Conservation (phyloP, 345 rosid species). For the Corchorus olitorius region DNA sequence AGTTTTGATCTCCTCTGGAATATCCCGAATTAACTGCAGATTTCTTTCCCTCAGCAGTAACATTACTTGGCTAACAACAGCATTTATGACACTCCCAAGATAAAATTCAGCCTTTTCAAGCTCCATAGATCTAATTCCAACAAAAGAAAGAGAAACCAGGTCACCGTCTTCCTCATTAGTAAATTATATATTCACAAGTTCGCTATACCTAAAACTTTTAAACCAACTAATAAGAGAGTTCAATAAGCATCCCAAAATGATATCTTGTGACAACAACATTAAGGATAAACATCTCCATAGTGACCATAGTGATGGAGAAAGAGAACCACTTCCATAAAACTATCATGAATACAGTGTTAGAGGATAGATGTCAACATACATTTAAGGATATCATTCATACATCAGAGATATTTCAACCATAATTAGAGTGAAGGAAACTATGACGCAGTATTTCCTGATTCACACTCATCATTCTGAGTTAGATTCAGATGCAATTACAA, state of each 20-base stretch:
- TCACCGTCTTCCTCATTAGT: conserved; percentile 24
- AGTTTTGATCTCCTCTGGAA: conserved; percentile 86
- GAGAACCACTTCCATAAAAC: neutral
- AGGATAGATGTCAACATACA: neutral
- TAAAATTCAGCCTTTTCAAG: conserved; percentile 75
- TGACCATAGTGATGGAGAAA: neutral
- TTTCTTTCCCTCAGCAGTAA: conserved; percentile 70
- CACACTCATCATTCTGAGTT: neutral
- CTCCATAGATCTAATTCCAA: conserved; percentile 64
- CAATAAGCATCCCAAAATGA: no score
- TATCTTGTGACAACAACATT: no score
- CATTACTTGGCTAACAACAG: conserved; percentile 97
- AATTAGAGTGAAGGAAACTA: neutral
- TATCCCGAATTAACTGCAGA: conserved; percentile 89
- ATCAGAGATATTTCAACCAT: conserved; percentile 3
- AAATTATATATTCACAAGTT: no score
- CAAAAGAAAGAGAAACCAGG: conserved; percentile 24
- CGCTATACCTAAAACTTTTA: no score
- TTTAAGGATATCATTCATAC: neutral
- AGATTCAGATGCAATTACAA: neutral
- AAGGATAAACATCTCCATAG: no score
- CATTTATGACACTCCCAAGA: conserved; percentile 84
- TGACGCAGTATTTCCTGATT: neutral
- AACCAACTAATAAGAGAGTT: no score
- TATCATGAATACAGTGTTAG: neutral